phyloP scores from a whole-genome alignment of 345 rosid species.

The Psidium friedrichsthalianum region DNA sequence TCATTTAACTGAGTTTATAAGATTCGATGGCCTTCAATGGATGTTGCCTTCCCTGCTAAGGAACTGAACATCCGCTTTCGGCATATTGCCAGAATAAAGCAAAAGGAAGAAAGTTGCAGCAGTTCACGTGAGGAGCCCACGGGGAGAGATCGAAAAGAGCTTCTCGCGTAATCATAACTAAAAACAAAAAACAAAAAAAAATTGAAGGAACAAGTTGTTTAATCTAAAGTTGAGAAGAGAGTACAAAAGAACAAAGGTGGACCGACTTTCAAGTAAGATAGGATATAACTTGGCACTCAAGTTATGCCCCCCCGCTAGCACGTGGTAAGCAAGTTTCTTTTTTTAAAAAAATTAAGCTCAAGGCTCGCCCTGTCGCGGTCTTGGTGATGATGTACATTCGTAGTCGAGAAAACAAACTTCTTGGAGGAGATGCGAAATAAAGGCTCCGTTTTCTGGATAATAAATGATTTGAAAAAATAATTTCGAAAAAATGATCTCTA shows the following conservation, averaged over 20 bases:
- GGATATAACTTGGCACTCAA: slow-evolving; percentile 7
- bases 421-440: accelerated
- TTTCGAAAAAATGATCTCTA: accelerated
- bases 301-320: slow-evolving; percentile 1
- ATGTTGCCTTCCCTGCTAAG: slow-evolving; percentile 35
- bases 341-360: too few relatives aligned
- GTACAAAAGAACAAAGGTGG: slow-evolving; percentile 4
- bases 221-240: not conserved
- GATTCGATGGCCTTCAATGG: not conserved
- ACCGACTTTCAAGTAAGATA: slow-evolving; percentile 5
- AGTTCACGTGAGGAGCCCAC: not conserved
- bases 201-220: not conserved
- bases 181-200: not conserved
- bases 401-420: not conserved
- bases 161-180: not conserved
- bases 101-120: slow-evolving; percentile 8
- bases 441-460: accelerated
- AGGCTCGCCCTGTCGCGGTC: accelerated
- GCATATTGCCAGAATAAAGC: not conserved
- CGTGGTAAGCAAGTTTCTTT: too few relatives aligned
- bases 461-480: not conserved
- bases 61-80: slow-evolving; percentile 3
- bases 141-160: not conserved
- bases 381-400: not conserved
- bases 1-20: not conserved